These are phyloP conservation scores for Penicillium oxalicum DNA, from an alignment of 2,329 filamentous ascomycete genomes.

Conservation along the genomic window DNA sequence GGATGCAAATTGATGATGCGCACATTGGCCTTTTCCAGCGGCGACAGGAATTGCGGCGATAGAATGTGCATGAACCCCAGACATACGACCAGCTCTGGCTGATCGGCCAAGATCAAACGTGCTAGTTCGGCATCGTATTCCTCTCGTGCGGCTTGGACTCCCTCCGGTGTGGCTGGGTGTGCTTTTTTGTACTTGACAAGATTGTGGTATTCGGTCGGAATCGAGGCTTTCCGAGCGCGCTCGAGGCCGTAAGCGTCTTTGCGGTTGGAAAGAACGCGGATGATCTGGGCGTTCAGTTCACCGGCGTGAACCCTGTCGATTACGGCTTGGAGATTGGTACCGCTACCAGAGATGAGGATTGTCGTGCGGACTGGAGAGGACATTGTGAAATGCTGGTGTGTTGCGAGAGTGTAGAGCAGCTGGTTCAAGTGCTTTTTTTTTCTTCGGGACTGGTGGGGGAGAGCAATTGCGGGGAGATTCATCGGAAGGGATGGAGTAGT, in stretches of 20 bases:
- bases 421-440: neutral
- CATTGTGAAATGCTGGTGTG: conserved; percentile 18
- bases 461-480: neutral
- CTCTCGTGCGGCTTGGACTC: conserved; percentile 50
- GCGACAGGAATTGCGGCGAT: conserved; percentile 61
- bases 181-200: conserved; percentile 69
- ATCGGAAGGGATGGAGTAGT: neutral
- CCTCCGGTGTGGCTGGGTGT: conserved; percentile 51
- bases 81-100: conserved; percentile 70
- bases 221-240: conserved; percentile 54
- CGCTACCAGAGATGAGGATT: conserved; percentile 67
- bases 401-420: neutral
- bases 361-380: conserved; percentile 48
- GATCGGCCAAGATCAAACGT: conserved; percentile 56
- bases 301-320: conserved; percentile 53
- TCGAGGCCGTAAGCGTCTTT: conserved; percentile 60
- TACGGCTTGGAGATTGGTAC: conserved; percentile 74
- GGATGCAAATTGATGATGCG: conserved; percentile 80
- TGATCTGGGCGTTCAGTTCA: conserved; percentile 49
- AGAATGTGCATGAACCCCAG: conserved; percentile 87
- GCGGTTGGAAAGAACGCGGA: conserved; percentile 61
- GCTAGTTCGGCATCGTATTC: conserved; percentile 73
- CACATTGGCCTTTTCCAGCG: conserved; percentile 56
- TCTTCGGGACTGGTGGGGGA: conserved; percentile 1
- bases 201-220: conserved; percentile 76